Evolutionary conservation across 2,329 filamentous ascomycete species (phyloP).

Genomic region (Ceratocystis harringtonii): DNA sequence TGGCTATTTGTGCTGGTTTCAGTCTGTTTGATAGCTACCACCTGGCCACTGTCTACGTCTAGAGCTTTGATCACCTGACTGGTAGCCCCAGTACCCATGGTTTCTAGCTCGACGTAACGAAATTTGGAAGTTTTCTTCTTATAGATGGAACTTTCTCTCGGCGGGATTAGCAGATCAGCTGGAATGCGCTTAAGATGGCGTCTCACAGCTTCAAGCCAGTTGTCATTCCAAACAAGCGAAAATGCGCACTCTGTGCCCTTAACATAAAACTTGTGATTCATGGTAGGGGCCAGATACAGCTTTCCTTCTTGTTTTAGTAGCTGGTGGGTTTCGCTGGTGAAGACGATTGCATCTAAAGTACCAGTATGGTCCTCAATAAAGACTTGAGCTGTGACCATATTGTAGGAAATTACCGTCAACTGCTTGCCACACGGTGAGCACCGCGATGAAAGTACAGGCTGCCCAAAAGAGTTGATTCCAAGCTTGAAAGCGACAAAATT

Average conservation of each 20-base stretch:
- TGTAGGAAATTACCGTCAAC: background rate
- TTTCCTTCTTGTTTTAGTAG: background rate
- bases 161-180: background rate
- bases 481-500: too few relatives aligned
- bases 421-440: background rate
- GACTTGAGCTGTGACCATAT: background rate
- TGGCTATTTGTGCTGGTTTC: background rate
- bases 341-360: background rate
- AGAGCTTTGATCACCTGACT: background rate
- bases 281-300: background rate
- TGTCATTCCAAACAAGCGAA: background rate
- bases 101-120: background rate
- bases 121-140: background rate
- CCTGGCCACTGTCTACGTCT: background rate
- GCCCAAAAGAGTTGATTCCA: too few relatives aligned
- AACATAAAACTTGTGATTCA: background rate
- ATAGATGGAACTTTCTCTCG: background rate
- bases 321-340: background rate
- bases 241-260: background rate
- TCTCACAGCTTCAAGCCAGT: background rate
- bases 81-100: background rate
- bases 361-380: background rate
- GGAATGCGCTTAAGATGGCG: background rate
- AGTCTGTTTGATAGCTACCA: conserved; percentile 4
- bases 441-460: background rate